Evolutionary conservation across 495 filamentous ascomycete genomes (phyloP).

Genomic region (Cetradonia linearis): DNA sequence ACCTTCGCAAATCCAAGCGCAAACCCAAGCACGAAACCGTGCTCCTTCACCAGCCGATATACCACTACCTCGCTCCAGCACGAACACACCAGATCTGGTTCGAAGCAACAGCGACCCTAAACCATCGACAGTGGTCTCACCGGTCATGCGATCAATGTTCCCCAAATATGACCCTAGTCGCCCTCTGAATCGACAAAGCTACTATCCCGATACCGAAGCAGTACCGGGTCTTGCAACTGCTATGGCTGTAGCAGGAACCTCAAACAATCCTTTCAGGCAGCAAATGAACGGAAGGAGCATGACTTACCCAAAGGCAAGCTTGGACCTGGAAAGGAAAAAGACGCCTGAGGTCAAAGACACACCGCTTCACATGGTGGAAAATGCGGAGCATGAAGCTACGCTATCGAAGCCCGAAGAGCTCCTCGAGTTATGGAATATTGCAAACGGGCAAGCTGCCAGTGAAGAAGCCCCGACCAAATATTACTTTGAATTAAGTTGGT

Average conservation of each 20-base stretch:
- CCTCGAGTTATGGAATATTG: slow-evolving; percentile 21
- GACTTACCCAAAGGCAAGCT: slow-evolving; percentile 4
- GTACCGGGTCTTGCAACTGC: slow-evolving; percentile 16
- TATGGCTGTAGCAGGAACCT: slow-evolving; percentile 15
- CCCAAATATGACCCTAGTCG: slow-evolving; percentile 68
- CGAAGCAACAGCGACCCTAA: slow-evolving; percentile 22
- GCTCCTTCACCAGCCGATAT: slow-evolving; percentile 17
- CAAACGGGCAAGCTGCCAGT: slow-evolving; percentile 23
- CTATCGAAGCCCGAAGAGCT: slow-evolving; percentile 23
- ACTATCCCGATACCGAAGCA: slow-evolving; percentile 39
- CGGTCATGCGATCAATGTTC: slow-evolving; percentile 62
- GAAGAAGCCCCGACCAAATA: slow-evolving; percentile 15
- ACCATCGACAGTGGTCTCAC: slow-evolving; percentile 22
- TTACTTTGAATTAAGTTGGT: slow-evolving; percentile 23
- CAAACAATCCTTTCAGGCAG: slow-evolving; percentile 17
- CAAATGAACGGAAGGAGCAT: slow-evolving; percentile 6
- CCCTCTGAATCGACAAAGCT: slow-evolving; percentile 56
- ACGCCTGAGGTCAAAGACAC: slow-evolving; percentile 11
- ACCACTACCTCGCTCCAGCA: slow-evolving; percentile 17
- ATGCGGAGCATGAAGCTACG: slow-evolving; percentile 9
- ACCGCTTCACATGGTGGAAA: slow-evolving; percentile 17
- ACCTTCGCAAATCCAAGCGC: not conserved
- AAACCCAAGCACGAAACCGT: not conserved
- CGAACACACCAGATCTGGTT: slow-evolving; percentile 18
- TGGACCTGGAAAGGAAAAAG: slow-evolving; percentile 6